Conservation (phyloP, 257 asterid species). For the Catharanthus roseus region DNA sequence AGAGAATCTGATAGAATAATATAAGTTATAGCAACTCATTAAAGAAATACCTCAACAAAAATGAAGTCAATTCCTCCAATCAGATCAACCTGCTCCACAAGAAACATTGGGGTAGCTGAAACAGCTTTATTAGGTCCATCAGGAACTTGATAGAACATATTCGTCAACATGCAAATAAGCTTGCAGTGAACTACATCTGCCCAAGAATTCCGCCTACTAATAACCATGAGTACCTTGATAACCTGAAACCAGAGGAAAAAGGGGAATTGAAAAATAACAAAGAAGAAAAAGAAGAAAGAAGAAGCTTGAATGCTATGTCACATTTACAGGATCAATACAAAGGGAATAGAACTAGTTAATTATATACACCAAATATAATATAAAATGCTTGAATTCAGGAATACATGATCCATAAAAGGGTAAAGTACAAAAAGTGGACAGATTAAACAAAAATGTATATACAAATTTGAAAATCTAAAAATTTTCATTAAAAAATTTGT, state of each 20-base stretch:
- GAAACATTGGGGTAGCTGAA: slow-evolving; percentile 64
- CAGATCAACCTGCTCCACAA: slow-evolving; percentile 81
- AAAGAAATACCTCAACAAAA: slow-evolving; percentile 68
- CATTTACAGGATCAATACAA: neutral
- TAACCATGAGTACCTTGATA: slow-evolving; percentile 67
- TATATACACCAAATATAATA: neutral
- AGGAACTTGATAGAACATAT: slow-evolving; percentile 78
- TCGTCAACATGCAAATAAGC: slow-evolving; percentile 89
- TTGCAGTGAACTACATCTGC: slow-evolving; percentile 94
- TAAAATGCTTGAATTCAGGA: neutral
- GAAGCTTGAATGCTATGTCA: neutral
- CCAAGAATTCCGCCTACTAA: slow-evolving; percentile 89
- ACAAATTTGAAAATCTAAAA: neutral
- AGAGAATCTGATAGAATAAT: neutral
- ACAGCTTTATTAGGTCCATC: slow-evolving; percentile 59
- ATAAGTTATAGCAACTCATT: neutral
- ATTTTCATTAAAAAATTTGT: neutral
- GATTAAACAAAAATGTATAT: neutral
- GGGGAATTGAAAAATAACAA: neutral
- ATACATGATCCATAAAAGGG: neutral
- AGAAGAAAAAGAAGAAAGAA: neutral
- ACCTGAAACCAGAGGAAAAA: slow-evolving; percentile 44
- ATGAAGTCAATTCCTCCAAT: slow-evolving; percentile 94
- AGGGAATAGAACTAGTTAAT: neutral
- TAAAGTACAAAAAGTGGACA: neutral